Conservation (phyloP, 257 asterid species). For the Salvia rosmarinus region DNA sequence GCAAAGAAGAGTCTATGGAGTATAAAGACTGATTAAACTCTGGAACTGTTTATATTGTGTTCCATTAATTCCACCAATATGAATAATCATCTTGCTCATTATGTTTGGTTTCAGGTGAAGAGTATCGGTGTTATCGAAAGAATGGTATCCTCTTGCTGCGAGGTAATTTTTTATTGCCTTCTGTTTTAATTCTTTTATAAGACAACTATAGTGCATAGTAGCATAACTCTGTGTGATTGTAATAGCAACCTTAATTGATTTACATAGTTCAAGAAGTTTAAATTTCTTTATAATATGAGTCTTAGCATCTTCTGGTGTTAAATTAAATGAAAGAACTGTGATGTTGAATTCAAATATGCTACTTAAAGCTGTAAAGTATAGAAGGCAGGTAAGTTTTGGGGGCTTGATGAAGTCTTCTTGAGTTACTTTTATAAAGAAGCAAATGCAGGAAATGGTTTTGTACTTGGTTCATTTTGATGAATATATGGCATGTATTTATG, state of each 20-base stretch:
- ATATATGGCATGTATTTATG: background rate
- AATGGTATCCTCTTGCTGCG: slow-evolving; percentile 73
- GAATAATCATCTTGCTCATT: slow-evolving; percentile 34
- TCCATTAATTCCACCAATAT: slow-evolving; percentile 9
- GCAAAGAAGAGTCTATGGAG: slow-evolving; percentile 11
- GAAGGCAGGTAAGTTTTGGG: background rate
- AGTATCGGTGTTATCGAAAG: slow-evolving; percentile 62
- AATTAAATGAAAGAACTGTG: slow-evolving; percentile 25
- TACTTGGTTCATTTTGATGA: background rate
- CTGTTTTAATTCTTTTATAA: slow-evolving; percentile 13
- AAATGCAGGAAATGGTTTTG: background rate
- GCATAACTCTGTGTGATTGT: slow-evolving; percentile 16
- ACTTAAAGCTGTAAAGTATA: background rate
- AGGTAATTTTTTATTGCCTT: slow-evolving; percentile 52
- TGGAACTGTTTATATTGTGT: slow-evolving; percentile 17
- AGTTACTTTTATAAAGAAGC: too few relatives aligned
- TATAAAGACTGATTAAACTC: slow-evolving; percentile 2
- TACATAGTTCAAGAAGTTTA: slow-evolving; percentile 18
- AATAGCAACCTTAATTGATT: background rate
- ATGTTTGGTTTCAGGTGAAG: slow-evolving; percentile 60
- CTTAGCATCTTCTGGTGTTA: slow-evolving; percentile 23
- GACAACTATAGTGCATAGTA: slow-evolving; percentile 6
- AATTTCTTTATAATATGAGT: slow-evolving; percentile 19
- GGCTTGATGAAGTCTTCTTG: background rate
- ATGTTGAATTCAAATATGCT: background rate